These are phyloP conservation scores for Hanseniaspora meyeri DNA, from an alignment of 805 yeast genomes.

Conservation along the genomic window DNA sequence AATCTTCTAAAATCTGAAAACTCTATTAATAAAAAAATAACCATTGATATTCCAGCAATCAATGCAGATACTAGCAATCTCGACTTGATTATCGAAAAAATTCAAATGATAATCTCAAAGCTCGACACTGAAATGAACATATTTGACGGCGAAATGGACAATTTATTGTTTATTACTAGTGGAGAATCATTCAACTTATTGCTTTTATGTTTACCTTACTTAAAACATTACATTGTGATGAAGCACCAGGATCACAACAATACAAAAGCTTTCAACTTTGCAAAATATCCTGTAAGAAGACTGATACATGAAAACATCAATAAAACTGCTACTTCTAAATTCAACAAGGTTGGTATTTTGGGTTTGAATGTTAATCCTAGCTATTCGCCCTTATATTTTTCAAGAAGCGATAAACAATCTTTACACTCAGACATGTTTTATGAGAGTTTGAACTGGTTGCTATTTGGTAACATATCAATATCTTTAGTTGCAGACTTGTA, in stretches of 20 bases:
- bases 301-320: not conserved
- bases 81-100: not conserved
- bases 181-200: constrained; percentile 8
- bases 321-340: not conserved
- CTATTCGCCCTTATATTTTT: constrained; percentile 30
- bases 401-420: constrained; percentile 32
- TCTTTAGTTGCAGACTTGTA: constrained; percentile 39
- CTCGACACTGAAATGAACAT: not conserved
- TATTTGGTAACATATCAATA: constrained; percentile 34
- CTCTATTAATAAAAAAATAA: not conserved
- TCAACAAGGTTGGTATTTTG: constrained; percentile 5
- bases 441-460: constrained; percentile 31
- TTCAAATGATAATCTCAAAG: not conserved
- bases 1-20: not conserved
- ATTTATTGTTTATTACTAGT: not conserved
- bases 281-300: not conserved
- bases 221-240: not conserved
- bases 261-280: not conserved
- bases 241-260: not conserved
- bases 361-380: not conserved
- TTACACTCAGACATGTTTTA: constrained; percentile 25
- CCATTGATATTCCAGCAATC: constrained; percentile 2
- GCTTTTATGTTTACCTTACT: not conserved
- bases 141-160: not conserved
- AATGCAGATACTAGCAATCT: not conserved